These are phyloP conservation scores for Aurinia saxatilis DNA, from an alignment of 345 rosid species.

Conservation along the genomic window DNA sequence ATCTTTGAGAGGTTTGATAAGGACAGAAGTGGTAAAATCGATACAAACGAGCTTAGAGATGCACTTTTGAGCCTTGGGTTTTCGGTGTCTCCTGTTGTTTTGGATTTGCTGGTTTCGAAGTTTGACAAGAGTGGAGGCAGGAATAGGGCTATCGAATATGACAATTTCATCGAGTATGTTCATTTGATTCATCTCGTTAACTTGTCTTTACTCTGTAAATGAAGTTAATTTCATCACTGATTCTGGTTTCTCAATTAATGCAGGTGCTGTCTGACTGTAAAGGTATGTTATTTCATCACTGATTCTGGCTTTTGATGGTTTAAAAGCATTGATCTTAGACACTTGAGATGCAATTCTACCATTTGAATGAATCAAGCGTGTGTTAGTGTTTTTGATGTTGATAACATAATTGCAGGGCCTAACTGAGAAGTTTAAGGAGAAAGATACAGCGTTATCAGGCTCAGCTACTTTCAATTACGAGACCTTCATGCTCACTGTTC, in stretches of 20 bases:
- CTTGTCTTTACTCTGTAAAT: background rate
- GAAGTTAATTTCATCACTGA: background rate
- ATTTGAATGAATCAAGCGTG: background rate
- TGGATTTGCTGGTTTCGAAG: conserved; percentile 77
- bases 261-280: conserved; percentile 91
- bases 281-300: conserved; percentile 38
- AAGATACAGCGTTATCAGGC: conserved; percentile 49
- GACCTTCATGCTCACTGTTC: conserved; percentile 72
- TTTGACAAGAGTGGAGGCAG: conserved; percentile 77
- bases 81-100: conserved; percentile 52
- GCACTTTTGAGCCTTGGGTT: conserved; percentile 83
- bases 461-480: conserved; percentile 74
- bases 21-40: conserved; percentile 87
- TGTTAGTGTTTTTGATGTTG: conserved; percentile 9
- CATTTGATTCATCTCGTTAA: background rate
- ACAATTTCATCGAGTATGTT: conserved; percentile 89
- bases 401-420: conserved; percentile 51
- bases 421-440: conserved; percentile 84
- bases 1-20: conserved; percentile 79
- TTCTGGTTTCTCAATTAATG: conserved; percentile 2
- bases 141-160: conserved; percentile 74
- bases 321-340: background rate
- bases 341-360: background rate
- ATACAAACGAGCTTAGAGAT: conserved; percentile 66
- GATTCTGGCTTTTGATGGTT: background rate